phyloP scores from a whole-genome alignment of 2,329 filamentous ascomycete species.

The Diaporthe aspalathi region DNA sequence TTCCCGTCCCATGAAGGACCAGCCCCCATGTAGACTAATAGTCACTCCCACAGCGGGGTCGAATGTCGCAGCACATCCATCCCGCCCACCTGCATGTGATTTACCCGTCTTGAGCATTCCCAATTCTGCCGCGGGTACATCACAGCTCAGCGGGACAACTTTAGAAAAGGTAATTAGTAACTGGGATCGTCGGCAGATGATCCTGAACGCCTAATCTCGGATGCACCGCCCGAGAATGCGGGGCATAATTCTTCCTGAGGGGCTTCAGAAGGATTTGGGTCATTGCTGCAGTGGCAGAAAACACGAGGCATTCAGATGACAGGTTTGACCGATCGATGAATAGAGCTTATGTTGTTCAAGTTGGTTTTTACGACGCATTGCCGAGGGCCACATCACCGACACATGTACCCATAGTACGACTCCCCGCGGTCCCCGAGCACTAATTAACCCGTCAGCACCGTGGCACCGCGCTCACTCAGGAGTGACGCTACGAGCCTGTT shows the following conservation, averaged over 20 bases:
- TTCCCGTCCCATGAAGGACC: background rate
- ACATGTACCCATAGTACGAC: too few species aligned
- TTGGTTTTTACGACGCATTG: background rate
- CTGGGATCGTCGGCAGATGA: background rate
- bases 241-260: conserved; percentile 25
- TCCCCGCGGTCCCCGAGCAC: background rate
- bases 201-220: background rate
- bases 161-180: background rate
- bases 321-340: too few species aligned
- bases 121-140: background rate
- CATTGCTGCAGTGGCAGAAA: background rate
- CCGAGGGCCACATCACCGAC: conserved; percentile 13
- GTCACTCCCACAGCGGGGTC: conserved; percentile 2
- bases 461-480: background rate
- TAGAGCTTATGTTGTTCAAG: background rate
- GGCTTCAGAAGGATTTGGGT: background rate
- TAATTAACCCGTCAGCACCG: background rate
- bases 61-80: background rate
- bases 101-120: too few species aligned
- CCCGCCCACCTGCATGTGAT: background rate
- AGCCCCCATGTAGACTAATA: too few species aligned
- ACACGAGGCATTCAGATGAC: background rate
- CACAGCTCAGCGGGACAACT: background rate
- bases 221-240: background rate
- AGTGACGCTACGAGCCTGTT: too few species aligned